Percentiles rank a stretch among this genome's conserved stretches.
Evolutionary conservation across 768 basidiomycete genomes (phyloP).

Genomic region (Pluteus cervinus): DNA sequence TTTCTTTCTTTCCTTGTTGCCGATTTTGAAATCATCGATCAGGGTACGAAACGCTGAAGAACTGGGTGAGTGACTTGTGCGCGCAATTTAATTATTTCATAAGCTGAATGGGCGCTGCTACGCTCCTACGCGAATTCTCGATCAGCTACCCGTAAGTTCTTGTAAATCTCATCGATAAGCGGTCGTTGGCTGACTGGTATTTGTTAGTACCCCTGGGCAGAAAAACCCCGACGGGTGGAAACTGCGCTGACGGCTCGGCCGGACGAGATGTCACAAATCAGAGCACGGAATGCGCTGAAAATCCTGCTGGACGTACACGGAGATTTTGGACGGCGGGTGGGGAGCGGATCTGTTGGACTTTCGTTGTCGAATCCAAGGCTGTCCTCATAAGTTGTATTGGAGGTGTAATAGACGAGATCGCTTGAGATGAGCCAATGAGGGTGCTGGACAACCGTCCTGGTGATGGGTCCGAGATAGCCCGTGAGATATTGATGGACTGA

Average conservation of each 20-base stretch:
- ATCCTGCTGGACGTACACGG: constrained; percentile 86
- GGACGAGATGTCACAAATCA: constrained; percentile 81
- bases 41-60: constrained; percentile 45
- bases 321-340: constrained; percentile 70
- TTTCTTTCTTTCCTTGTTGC: neutral
- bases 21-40: neutral
- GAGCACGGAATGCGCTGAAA: constrained; percentile 93
- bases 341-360: constrained; percentile 31
- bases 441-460: constrained; percentile 13
- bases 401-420: constrained; percentile 12
- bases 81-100: too few species aligned
- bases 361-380: constrained; percentile 35
- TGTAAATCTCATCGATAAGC: constrained; percentile 19
- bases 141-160: constrained; percentile 41
- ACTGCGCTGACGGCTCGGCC: constrained; percentile 65
- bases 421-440: constrained; percentile 9
- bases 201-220: constrained; percentile 76
- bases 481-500: constrained; percentile 11
- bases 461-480: constrained; percentile 15
- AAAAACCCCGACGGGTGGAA: constrained; percentile 58
- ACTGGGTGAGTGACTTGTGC: constrained; percentile 27
- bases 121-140: too few species aligned
- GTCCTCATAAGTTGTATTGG: constrained; percentile 20
- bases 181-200: constrained; percentile 16
- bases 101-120: constrained; percentile 2